Base-by-base conservation (phyloP, 2,329 filamentous ascomycete genomes). In the Madurella fahalii region DNA sequence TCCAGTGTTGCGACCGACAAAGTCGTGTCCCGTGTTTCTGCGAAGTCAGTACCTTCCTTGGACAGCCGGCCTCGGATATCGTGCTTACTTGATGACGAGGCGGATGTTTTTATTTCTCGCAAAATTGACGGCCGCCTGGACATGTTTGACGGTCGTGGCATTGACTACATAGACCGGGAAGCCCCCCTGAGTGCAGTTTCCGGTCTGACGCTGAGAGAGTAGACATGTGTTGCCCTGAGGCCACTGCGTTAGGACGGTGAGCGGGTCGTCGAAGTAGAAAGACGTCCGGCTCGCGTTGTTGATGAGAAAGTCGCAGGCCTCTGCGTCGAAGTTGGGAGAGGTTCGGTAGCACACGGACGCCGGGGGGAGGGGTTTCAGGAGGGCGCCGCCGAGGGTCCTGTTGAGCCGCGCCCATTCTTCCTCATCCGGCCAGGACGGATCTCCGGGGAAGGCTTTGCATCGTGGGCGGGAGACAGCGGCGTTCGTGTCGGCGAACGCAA, bases 1-100 rank as follows among this genome's bases (percentile, higher is more conserved):
- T 9, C 83, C 84, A 0, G 80, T 82, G 0, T 77, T 82, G 42
- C 79, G 78, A 34, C 82, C 84, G 39, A 76, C 69, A 55, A 72
- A 75, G 54, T 81, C 78, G 62, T 82, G 79, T 0, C 79, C 79
- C 0, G 79, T 81, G 58, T 80, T 81, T 43, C 53, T 57, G 11
- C 12, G 8, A 17, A 15, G 5, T 18, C 17, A 4, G 7, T 25
- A 39, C 52, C n/a, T n/a, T n/a, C n/a, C n/a, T 13, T 5, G n/a
- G 7, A 37, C 4, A 37, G 34, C 34, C n/a, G n/a, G 34, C 2
- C 4, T 37, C 34, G 30, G 25, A 9, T 51, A 15, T 13, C 32
- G 25, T 12, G 25, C 48, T 18, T 34, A 59, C 59, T 76, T 74
- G 59, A 82, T 74, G 11, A 80, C 70, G 2, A 61, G 40, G 8